phyloP scores from a whole-genome alignment of 1,284 basidiomycete genomes.

The Tilletia horrida region DNA sequence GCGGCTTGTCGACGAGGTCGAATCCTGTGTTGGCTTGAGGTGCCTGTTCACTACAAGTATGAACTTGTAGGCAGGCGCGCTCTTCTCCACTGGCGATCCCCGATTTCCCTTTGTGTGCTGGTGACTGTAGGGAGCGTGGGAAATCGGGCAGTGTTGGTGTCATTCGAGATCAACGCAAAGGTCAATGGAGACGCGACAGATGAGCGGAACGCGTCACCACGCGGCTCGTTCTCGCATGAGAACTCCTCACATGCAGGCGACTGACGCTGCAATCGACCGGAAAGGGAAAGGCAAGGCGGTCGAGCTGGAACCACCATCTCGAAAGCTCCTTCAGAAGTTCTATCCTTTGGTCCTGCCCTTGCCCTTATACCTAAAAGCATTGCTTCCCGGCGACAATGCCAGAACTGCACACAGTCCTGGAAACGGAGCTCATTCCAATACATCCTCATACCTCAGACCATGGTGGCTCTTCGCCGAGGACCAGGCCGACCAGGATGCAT shows the following conservation, averaged over 20 bases:
- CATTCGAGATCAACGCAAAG: not conserved
- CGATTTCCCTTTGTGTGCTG: not conserved
- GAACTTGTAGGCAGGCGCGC: too few species aligned
- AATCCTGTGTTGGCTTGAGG: too few species aligned
- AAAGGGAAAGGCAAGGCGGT: constrained; percentile 2
- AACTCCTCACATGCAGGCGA: not conserved
- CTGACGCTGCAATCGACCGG: not conserved
- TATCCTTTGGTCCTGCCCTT: constrained; percentile 3
- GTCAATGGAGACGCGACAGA: not conserved
- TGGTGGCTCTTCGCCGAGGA: not conserved
- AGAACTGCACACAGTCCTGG: not conserved
- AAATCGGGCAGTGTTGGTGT: not conserved
- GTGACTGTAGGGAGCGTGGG: not conserved
- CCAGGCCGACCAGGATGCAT: not conserved
- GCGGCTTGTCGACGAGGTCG: not conserved
- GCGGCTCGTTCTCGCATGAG: not conserved
- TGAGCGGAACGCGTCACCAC: not conserved
- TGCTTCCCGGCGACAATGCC: not conserved
- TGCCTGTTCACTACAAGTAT: too few species aligned
- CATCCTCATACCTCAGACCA: not conserved
- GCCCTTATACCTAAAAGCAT: not conserved
- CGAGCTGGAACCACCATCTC: not conserved
- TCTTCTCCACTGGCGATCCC: not conserved
- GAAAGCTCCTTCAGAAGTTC: constrained; percentile 1
- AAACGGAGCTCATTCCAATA: not conserved